A percentile compares a stretch with the other conserved stretches of the same genome.
Conservation (phyloP, 331 rosid species). For the Rosa hybrid region DNA sequence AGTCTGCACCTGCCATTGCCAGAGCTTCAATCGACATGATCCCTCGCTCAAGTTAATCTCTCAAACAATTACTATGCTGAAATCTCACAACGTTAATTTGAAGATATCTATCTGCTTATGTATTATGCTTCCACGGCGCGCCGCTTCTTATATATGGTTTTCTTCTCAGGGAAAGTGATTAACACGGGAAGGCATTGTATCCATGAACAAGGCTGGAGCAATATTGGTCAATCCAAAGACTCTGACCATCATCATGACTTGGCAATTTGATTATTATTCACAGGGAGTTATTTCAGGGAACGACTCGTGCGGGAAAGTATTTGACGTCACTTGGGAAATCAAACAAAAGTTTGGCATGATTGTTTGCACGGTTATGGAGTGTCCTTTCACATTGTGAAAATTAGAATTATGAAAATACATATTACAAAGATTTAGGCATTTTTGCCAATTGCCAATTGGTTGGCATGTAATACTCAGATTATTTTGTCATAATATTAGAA, state of each 20-base stretch:
- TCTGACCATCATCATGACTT: background rate
- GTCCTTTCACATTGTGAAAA: too few relatives aligned
- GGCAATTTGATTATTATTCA: background rate
- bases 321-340: background rate
- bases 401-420: too few relatives aligned
- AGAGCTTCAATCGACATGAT: slow-evolving; percentile 24
- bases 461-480: too few relatives aligned
- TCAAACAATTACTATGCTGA: background rate
- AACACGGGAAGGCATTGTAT: background rate
- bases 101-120: background rate
- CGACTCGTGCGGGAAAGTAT: background rate
- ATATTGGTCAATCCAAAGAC: background rate
- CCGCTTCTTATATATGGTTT: background rate
- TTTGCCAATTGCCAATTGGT: too few relatives aligned
- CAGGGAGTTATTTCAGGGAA: background rate
- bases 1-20: slow-evolving; percentile 30
- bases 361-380: background rate
- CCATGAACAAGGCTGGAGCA: background rate
- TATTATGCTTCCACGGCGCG: background rate
- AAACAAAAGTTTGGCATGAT: background rate
- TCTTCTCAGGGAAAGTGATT: background rate
- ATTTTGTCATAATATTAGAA: too few relatives aligned
- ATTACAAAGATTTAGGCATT: too few relatives aligned
- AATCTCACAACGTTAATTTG: background rate
- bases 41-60: background rate